Percentiles rank a stretch among this genome's conserved stretches.
Evolutionary conservation across 2,329 filamentous ascomycete species (phyloP).

Genomic region (Pseudogymnoascus sp.): DNA sequence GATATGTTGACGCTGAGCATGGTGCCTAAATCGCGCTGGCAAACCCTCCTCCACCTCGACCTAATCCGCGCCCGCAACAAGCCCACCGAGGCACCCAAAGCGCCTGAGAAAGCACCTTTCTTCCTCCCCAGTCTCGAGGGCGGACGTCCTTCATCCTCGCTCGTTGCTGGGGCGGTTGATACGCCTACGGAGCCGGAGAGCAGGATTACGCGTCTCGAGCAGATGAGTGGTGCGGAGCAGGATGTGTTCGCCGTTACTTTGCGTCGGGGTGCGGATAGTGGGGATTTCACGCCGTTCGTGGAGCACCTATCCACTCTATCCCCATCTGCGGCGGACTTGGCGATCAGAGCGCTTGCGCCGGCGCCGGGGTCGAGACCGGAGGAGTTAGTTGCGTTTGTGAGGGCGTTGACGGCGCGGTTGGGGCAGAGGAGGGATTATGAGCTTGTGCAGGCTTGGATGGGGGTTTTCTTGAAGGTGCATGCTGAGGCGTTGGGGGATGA

Average conservation of each 20-base stretch:
- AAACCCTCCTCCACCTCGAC: conserved; percentile 86
- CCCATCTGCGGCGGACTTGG: conserved; percentile 80
- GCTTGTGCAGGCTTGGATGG: conserved; percentile 94
- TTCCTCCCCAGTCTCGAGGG: conserved; percentile 66
- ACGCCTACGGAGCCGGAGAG: conserved; percentile 20
- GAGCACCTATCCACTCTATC: conserved; percentile 70
- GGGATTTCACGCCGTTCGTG: conserved; percentile 61
- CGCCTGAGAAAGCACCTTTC: conserved; percentile 90
- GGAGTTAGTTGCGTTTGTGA: conserved; percentile 72
- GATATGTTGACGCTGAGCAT: conserved; percentile 84
- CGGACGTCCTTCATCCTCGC: conserved; percentile 16
- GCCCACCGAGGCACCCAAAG: conserved; percentile 82
- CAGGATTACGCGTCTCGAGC: conserved; percentile 25
- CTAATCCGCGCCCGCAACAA: conserved; percentile 87
- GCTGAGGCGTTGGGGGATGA: conserved; percentile 51
- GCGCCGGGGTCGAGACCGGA: conserved; percentile 36
- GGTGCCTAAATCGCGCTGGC: conserved; percentile 86
- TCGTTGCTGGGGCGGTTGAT: conserved; percentile 20
- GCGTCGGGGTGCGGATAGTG: conserved; percentile 41
- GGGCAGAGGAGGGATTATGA: conserved; percentile 73
- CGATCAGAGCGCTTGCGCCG: conserved; percentile 70
- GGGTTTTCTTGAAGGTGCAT: conserved; percentile 79
- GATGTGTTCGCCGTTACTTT: conserved; percentile 51
- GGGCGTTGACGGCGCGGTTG: conserved; percentile 66
- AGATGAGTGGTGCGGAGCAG: conserved; percentile 30